phyloP scores from a whole-genome alignment of 768 basidiomycete species.

The Podaxis sp. region DNA sequence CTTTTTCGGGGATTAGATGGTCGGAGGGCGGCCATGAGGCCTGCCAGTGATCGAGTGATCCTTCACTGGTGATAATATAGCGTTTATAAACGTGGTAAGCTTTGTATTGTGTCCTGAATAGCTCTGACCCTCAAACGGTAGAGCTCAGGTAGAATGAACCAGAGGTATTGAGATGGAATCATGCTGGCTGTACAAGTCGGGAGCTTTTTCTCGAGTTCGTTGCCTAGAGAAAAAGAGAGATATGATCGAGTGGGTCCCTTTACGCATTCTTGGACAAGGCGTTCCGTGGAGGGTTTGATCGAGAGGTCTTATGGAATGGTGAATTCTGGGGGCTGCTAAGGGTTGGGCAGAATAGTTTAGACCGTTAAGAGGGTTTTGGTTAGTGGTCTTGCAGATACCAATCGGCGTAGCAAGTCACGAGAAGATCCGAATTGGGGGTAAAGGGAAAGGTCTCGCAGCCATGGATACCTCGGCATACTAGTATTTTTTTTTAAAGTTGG shows the following conservation, averaged over 20 bases:
- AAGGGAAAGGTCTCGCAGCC: conserved; percentile 10
- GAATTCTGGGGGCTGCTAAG: conserved; percentile 2
- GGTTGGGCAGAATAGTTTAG: conserved; percentile 1
- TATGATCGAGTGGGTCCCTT: neutral
- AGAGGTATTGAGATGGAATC: conserved; percentile 3
- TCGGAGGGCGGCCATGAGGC: neutral
- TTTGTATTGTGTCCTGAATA: neutral
- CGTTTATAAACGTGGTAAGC: neutral
- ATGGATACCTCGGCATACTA: conserved; percentile 15
- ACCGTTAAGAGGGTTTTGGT: conserved; percentile 5
- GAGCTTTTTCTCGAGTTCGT: neutral
- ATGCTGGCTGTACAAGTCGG: neutral
- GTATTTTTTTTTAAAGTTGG: neutral
- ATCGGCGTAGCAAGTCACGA: neutral
- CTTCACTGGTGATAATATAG: neutral
- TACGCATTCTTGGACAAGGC: conserved; percentile 6
- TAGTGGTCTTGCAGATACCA: neutral
- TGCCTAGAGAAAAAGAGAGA: neutral
- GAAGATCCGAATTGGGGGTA: conserved; percentile 13
- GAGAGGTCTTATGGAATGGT: conserved; percentile 13
- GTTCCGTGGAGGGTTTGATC: conserved; percentile 13
- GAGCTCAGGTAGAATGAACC: neutral
- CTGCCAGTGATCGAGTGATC: conserved; percentile 13
- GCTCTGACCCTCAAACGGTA: neutral
- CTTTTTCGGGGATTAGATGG: conserved; percentile 14